Evolutionary conservation across 2,329 filamentous ascomycete genomes (phyloP).

Genomic region (Dactylellina haptotyla): DNA sequence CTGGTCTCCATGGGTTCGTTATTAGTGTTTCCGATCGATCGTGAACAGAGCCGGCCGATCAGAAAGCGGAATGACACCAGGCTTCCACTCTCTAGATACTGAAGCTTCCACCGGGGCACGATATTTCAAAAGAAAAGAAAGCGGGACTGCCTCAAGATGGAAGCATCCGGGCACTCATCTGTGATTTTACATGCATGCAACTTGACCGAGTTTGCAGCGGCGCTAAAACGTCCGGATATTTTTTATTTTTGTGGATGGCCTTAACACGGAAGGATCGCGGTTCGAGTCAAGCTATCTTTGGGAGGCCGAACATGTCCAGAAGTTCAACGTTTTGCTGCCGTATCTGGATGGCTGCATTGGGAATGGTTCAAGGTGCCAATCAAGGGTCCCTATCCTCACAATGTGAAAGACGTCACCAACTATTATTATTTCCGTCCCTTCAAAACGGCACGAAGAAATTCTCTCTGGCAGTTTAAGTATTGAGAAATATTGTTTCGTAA

Average conservation of each 20-base stretch:
- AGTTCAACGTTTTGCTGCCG: conserved; percentile 6
- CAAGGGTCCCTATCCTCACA: no score
- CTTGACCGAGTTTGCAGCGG: background rate
- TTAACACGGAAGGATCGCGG: no score
- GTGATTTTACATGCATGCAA: conserved; percentile 5
- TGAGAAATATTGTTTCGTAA: no score
- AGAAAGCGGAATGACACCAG: conserved; percentile 3
- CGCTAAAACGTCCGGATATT: conserved; percentile 15
- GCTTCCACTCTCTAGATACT: background rate
- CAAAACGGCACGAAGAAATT: no score
- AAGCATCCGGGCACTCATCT: conserved; percentile 1
- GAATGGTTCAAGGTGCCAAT: no score
- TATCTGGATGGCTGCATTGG: conserved; percentile 2
- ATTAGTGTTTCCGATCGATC: conserved; percentile 1
- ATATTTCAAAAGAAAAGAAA: background rate
- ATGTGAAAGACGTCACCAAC: no score
- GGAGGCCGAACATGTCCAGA: background rate
- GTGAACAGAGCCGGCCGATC: background rate
- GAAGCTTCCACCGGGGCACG: background rate
- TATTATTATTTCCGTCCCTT: no score
- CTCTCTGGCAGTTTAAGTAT: no score
- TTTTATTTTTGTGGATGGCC: conserved; percentile 3
- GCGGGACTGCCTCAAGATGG: background rate
- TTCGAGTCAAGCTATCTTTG: background rate
- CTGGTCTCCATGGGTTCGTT: background rate